Evolutionary conservation across 352 stramenopile genomes (phyloP).

Genomic region (Globisporangium rhizosaccharum): DNA sequence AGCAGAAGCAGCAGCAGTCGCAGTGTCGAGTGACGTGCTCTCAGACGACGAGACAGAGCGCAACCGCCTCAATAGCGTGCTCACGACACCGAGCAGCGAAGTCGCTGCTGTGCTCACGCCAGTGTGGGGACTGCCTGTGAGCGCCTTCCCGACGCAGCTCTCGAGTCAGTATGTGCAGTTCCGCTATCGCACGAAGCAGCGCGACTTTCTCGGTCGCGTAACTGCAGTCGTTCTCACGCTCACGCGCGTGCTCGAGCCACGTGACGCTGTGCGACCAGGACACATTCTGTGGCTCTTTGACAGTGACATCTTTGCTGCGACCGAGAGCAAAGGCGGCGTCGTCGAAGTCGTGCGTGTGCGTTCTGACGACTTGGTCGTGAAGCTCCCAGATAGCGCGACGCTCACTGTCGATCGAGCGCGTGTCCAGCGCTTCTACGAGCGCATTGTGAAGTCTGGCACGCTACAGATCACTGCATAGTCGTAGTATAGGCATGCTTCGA

Average conservation of each 20-base stretch:
- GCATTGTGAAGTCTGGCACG: constrained; percentile 29
- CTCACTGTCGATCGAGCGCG: constrained; percentile 13
- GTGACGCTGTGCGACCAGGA: constrained; percentile 21
- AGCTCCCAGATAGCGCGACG: constrained; percentile 14
- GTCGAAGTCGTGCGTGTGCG: constrained; percentile 23
- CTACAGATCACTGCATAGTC: constrained; percentile 13
- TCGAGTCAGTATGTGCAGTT: constrained; percentile 40
- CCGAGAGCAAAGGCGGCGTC: constrained; percentile 15
- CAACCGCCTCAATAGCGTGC: background rate
- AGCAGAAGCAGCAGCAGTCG: background rate
- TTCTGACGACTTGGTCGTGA: constrained; percentile 21
- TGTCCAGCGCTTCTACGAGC: constrained; percentile 33
- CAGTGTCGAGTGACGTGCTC: too few species aligned
- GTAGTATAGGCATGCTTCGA: background rate
- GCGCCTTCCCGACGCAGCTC: constrained; percentile 36
- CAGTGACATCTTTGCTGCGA: background rate
- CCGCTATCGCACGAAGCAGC: constrained; percentile 22
- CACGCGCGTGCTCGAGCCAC: constrained; percentile 18
- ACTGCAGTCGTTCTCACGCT: constrained; percentile 40
- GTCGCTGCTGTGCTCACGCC: constrained; percentile 17
- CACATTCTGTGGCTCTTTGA: constrained; percentile 35
- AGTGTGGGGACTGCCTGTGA: constrained; percentile 35
- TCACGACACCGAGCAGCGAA: constrained; percentile 8
- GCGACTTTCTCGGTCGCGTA: constrained; percentile 32
- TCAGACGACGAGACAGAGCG: background rate